Percentiles rank a stretch among this genome's conserved stretches.
phyloP scores from a whole-genome alignment of 768 basidiomycete genomes.

The Collybia sordida region DNA sequence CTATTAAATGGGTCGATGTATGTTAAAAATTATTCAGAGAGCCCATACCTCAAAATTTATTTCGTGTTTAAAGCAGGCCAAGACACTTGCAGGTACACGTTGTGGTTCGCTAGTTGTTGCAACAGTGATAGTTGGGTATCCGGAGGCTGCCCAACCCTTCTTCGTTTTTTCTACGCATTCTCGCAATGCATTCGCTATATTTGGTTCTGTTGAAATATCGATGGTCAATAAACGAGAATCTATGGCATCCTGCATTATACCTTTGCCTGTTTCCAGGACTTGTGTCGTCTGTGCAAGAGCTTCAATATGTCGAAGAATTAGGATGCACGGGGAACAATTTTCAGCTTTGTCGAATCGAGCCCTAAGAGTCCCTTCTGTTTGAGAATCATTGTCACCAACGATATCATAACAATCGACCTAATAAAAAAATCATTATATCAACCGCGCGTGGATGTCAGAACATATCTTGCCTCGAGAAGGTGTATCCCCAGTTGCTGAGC shows the following conservation, averaged over 20 bases:
- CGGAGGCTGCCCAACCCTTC: constrained; percentile 55
- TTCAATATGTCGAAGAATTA: constrained; percentile 79
- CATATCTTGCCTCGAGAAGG: constrained; percentile 61
- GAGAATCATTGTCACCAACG: constrained; percentile 72
- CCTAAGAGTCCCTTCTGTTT: constrained; percentile 71
- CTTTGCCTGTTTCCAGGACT: constrained; percentile 61
- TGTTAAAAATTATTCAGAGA: neutral
- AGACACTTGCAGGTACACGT: constrained; percentile 59
- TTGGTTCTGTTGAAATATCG: constrained; percentile 43
- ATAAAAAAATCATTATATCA: neutral
- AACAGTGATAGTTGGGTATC: constrained; percentile 73
- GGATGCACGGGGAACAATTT: constrained; percentile 79
- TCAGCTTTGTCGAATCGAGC: constrained; percentile 77
- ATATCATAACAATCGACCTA: constrained; percentile 88
- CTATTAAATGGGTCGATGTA: constrained; percentile 34
- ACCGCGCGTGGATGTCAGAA: neutral
- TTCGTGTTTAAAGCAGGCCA: constrained; percentile 85
- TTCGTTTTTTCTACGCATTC: constrained; percentile 63
- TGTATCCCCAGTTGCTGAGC: constrained; percentile 72
- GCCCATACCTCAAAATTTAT: constrained; percentile 64
- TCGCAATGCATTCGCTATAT: constrained; percentile 54
- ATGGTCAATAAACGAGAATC: neutral
- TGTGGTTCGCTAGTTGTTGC: constrained; percentile 71
- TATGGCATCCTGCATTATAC: constrained; percentile 28
- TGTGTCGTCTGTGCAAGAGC: constrained; percentile 75